Percentiles rank a stretch among this genome's conserved stretches.
These are phyloP conservation scores for Syzygium jambos DNA, from an alignment of 345 rosid genomes.

Conservation along the genomic window DNA sequence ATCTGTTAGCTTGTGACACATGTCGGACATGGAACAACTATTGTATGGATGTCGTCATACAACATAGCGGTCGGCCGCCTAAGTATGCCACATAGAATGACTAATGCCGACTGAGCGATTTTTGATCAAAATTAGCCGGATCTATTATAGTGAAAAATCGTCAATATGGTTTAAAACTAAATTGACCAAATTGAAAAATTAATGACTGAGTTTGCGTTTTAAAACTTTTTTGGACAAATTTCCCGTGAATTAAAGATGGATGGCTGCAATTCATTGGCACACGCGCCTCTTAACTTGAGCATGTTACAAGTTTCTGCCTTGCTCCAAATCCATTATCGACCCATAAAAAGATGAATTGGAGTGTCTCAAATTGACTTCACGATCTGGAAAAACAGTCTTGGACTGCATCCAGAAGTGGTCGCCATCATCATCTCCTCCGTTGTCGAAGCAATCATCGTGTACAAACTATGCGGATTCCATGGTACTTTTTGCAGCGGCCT, in stretches of 20 bases:
- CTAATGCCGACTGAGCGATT: no score
- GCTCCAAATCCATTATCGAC: background rate
- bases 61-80: no score
- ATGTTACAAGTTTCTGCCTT: background rate
- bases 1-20: no score
- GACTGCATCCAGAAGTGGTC: background rate
- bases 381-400: background rate
- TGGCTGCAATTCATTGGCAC: background rate
- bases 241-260: background rate
- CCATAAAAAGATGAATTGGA: background rate
- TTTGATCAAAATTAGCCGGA: rapidly evolving
- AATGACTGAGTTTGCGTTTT: no score
- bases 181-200: no score
- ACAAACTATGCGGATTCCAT: background rate
- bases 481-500: background rate
- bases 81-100: no score
- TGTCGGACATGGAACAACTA: no score
- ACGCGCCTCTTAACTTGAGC: background rate
- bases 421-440: background rate
- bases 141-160: rapidly evolving
- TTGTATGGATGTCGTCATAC: no score
- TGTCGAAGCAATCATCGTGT: background rate
- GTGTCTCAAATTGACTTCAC: background rate
- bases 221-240: background rate
- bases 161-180: no score